Conservation (phyloP, 805 yeast species). For the Saccharomycopsis olivae region DNA sequence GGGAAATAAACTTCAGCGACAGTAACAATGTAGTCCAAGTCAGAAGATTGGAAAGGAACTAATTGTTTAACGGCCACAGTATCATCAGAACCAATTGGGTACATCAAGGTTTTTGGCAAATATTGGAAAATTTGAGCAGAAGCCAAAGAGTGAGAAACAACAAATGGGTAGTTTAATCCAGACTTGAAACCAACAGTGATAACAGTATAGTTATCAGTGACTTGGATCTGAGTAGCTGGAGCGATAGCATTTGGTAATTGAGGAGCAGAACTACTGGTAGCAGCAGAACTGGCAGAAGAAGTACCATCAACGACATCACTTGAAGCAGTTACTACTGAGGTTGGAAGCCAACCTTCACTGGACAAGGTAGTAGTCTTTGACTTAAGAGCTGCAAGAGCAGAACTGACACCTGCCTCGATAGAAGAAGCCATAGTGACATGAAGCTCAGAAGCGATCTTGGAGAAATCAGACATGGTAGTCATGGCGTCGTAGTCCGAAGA, state of each 20-base stretch:
- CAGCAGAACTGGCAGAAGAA: neutral
- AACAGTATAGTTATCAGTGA: constrained; percentile 40
- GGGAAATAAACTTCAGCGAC: constrained; percentile 88
- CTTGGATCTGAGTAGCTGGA: constrained; percentile 35
- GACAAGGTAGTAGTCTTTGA: neutral
- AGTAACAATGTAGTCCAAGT: constrained; percentile 60
- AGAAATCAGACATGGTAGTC: no score
- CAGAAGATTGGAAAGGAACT: constrained; percentile 58
- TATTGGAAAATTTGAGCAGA: constrained; percentile 81
- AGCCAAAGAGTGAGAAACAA: constrained; percentile 58
- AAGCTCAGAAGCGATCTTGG: no score
- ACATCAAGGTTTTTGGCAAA: no score
- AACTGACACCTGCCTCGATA: no score
- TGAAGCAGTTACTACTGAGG: constrained; percentile 3
- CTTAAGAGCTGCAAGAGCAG: neutral
- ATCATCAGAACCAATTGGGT: constrained; percentile 36
- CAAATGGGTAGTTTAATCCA: constrained; percentile 75
- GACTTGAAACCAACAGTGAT: constrained; percentile 72
- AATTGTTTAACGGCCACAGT: constrained; percentile 53
- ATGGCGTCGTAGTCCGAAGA: no score
- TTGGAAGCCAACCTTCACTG: constrained; percentile 15
- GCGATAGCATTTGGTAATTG: constrained; percentile 70
- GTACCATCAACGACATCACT: constrained; percentile 50
- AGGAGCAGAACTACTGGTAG: constrained; percentile 19
- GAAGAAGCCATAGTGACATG: no score